phyloP scores from a whole-genome alignment of 257 asterid genomes.

The Solanum boliviense region DNA sequence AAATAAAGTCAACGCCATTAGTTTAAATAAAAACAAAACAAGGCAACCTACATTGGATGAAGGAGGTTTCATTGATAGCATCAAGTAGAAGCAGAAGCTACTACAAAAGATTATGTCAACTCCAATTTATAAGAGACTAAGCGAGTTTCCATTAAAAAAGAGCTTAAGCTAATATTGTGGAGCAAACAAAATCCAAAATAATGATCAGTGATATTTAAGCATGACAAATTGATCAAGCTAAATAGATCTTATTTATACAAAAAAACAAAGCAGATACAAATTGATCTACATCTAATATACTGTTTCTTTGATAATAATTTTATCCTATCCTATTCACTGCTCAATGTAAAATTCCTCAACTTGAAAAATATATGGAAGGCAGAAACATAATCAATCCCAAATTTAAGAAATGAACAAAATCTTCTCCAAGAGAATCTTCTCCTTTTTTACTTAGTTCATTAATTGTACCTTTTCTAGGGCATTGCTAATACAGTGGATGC shows the following conservation, averaged over 20 bases:
- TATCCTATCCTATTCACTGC: not conserved
- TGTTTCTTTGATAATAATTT: not conserved
- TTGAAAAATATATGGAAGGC: not conserved
- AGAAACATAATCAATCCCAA: not conserved
- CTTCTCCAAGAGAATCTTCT: not conserved
- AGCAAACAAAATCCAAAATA: not conserved
- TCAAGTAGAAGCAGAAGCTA: not conserved
- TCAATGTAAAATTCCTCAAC: not conserved
- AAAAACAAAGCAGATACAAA: not conserved
- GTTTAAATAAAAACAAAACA: not conserved
- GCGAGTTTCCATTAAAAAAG: not conserved
- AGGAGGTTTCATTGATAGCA: not conserved
- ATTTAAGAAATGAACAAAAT: not conserved
- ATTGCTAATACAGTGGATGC: not conserved
- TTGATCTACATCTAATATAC: not conserved
- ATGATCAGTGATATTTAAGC: not conserved
- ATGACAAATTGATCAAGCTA: not conserved
- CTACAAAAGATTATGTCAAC: not conserved
- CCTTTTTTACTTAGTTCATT: not conserved
- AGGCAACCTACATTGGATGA: not conserved
- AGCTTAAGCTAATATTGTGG: not conserved
- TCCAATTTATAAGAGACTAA: not conserved
- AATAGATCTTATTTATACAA: not conserved
- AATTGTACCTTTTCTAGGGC: not conserved
- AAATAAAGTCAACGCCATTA: not conserved